Evolutionary conservation across 352 stramenopile genomes (phyloP).

Genomic region (Phytophthora fragariaefolia): DNA sequence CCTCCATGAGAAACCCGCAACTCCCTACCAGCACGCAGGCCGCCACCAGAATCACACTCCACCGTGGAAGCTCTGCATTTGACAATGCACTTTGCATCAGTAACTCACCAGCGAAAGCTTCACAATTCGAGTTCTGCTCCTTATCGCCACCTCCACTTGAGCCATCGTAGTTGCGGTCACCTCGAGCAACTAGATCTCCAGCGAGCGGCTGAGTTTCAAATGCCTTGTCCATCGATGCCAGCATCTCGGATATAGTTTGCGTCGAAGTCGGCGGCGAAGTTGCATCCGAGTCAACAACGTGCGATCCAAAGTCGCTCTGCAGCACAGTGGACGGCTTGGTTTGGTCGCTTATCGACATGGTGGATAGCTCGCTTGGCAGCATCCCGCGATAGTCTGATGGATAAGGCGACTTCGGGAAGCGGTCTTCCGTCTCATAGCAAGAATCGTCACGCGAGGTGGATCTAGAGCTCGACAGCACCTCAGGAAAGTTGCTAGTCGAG

Average conservation of each 20-base stretch:
- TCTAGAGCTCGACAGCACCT: slow-evolving; percentile 22
- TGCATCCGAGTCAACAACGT: slow-evolving; percentile 15
- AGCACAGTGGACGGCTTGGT: slow-evolving; percentile 14
- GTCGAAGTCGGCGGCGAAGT: slow-evolving; percentile 13
- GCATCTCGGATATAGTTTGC: slow-evolving; percentile 33
- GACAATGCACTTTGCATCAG: not conserved
- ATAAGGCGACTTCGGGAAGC: slow-evolving; percentile 1
- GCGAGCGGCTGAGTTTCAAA: not conserved
- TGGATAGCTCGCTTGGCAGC: slow-evolving; percentile 23
- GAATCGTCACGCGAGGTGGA: slow-evolving; percentile 15
- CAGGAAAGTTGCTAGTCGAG: slow-evolving; percentile 33
- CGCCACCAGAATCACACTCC: slow-evolving; percentile 51
- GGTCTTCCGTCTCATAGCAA: slow-evolving; percentile 20
- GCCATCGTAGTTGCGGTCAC: slow-evolving; percentile 11
- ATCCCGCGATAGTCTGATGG: slow-evolving; percentile 8
- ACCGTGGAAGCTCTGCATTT: slow-evolving; percentile 39
- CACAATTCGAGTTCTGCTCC: not conserved
- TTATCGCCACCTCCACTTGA: slow-evolving; percentile 15
- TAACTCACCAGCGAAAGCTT: not conserved
- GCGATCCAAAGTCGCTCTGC: slow-evolving; percentile 20
- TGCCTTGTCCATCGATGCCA: slow-evolving; percentile 26
- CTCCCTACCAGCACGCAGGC: slow-evolving; percentile 51
- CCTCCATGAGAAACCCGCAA: slow-evolving; percentile 63
- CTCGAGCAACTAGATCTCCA: slow-evolving; percentile 15
- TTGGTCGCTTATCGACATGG: slow-evolving; percentile 11